Conservation (phyloP, 768 basidiomycete genomes). For the Terana coerulea region DNA sequence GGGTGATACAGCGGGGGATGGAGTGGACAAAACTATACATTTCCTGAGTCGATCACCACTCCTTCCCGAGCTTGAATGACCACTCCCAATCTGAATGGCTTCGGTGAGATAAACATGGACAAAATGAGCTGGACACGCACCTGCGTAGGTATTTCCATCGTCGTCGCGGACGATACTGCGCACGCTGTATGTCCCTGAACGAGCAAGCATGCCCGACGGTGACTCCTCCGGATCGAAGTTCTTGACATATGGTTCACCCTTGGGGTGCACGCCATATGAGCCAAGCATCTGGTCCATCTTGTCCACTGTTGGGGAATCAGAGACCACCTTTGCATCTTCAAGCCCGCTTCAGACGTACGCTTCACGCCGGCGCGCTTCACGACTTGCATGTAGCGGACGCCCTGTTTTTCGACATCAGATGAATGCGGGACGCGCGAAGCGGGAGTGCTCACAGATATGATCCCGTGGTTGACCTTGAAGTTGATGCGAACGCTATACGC, state of each 20-base stretch:
- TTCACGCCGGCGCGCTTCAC: slow-evolving; percentile 77
- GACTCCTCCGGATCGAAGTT: slow-evolving; percentile 66
- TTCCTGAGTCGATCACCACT: slow-evolving; percentile 56
- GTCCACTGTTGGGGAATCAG: slow-evolving; percentile 57
- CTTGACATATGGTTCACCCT: slow-evolving; percentile 64
- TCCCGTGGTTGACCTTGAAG: slow-evolving; percentile 87
- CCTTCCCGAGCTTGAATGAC: slow-evolving; percentile 89
- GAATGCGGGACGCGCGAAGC: slow-evolving; percentile 13
- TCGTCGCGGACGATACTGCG: slow-evolving; percentile 85
- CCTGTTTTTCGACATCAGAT: slow-evolving; percentile 35
- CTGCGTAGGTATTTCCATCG: slow-evolving; percentile 75
- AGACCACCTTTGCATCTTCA: too few relatives aligned
- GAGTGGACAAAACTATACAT: slow-evolving; percentile 22
- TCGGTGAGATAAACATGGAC: background rate
- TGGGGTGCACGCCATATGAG: slow-evolving; percentile 77
- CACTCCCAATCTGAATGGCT: slow-evolving; percentile 73
- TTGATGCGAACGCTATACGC: slow-evolving; percentile 72
- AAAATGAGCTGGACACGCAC: slow-evolving; percentile 37
- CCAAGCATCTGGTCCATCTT: slow-evolving; percentile 94
- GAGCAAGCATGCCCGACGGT: slow-evolving; percentile 80
- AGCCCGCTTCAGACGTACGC: slow-evolving; percentile 39
- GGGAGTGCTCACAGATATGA: slow-evolving; percentile 61
- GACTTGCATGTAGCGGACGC: slow-evolving; percentile 83
- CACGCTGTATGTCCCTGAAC: slow-evolving; percentile 75
- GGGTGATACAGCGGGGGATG: slow-evolving; percentile 24